Conservation (phyloP, 2,329 filamentous ascomycete genomes). For the Metarhizium robertsii region DNA sequence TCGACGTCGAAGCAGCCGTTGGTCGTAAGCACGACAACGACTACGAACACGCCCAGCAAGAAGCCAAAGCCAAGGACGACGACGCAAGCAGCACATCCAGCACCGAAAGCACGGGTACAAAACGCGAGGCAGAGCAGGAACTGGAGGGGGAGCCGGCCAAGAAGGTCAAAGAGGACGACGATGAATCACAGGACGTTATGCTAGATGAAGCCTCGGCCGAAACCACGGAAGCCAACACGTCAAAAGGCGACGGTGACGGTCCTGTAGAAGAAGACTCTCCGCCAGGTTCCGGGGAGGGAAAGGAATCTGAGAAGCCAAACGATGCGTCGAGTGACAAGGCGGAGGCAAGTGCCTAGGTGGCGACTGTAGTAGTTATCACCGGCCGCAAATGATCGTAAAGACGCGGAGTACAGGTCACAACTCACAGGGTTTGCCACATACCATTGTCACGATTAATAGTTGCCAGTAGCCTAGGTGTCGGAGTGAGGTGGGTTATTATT, state of each 20-base stretch:
- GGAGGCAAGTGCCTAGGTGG: background rate
- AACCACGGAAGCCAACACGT: background rate
- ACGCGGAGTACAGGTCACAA: background rate
- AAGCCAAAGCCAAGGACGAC: slow-evolving; percentile 16
- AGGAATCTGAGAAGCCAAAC: background rate
- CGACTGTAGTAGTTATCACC: background rate
- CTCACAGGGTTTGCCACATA: background rate
- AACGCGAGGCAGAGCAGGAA: slow-evolving; percentile 46
- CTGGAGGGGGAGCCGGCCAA: slow-evolving; percentile 33
- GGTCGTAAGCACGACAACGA: slow-evolving; percentile 36
- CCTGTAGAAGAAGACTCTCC: background rate
- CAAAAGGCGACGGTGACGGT: background rate
- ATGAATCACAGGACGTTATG: background rate
- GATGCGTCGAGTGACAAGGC: background rate
- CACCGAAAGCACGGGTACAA: slow-evolving; percentile 32
- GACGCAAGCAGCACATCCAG: slow-evolving; percentile 13
- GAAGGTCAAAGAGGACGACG: slow-evolving; percentile 36
- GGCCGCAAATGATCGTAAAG: background rate
- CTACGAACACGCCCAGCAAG: slow-evolving; percentile 10
- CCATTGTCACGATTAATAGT: background rate
- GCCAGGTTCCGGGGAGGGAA: background rate
- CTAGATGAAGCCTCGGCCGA: background rate
- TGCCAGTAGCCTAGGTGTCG: background rate
- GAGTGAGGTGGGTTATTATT: background rate
- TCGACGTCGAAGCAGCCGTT: slow-evolving; percentile 53